Conservation (phyloP, 2,329 filamentous ascomycete genomes). For the Fusarium sp. region DNA sequence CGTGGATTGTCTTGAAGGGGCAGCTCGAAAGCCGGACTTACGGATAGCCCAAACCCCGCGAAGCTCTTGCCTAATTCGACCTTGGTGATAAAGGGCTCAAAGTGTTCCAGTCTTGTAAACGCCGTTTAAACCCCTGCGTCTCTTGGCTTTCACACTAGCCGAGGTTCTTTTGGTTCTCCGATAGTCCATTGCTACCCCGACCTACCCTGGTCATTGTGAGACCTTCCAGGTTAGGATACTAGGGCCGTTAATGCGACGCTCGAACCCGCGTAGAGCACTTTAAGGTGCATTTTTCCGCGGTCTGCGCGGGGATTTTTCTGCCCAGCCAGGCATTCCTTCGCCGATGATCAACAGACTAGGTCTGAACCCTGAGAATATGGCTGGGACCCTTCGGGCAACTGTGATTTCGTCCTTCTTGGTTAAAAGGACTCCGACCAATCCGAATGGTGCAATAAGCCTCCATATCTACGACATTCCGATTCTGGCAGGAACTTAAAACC, state of each 20-base stretch:
- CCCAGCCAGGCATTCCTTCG: not conserved
- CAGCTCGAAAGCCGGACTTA: not conserved
- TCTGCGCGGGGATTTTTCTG: not conserved
- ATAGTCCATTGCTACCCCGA: slow-evolving; percentile 19
- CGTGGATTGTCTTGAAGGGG: not conserved
- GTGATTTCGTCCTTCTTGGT: not conserved
- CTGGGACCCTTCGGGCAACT: not conserved
- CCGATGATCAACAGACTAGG: not conserved
- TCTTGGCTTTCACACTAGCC: slow-evolving; percentile 6
- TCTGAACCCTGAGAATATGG: not conserved
- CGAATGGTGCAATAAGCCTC: not conserved
- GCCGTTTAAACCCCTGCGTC: slow-evolving; percentile 23
- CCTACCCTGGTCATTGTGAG: slow-evolving; percentile 6
- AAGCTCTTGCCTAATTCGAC: not conserved
- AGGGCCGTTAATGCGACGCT: slow-evolving; percentile 13
- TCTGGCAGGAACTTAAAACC: not conserved
- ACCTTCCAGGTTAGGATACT: slow-evolving; percentile 26
- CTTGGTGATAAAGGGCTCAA: not conserved
- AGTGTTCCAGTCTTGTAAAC: not conserved
- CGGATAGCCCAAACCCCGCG: not conserved
- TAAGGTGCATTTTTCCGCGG: slow-evolving; percentile 4
- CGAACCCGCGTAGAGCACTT: not conserved
- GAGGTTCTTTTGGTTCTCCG: slow-evolving; percentile 13
- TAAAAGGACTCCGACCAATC: not conserved
- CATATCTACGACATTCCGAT: not conserved